phyloP scores from a whole-genome alignment of 805 yeast species.

The Saccharomycopsis capsularis region DNA sequence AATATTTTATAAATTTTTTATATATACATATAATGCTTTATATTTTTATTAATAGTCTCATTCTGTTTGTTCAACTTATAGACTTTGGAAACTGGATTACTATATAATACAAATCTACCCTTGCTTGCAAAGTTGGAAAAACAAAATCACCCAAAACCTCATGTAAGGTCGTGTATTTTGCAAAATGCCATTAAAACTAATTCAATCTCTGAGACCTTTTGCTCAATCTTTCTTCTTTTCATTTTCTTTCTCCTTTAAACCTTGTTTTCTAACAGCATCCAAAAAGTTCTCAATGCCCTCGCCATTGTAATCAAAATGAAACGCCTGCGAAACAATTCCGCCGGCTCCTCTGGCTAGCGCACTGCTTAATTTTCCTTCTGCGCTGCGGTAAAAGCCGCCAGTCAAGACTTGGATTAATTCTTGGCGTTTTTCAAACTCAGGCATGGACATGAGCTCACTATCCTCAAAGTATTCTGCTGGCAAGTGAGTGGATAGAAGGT shows the following conservation, averaged over 20 bases:
- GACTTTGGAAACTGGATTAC: too few relatives aligned
- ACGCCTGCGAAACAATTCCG: constrained; percentile 39
- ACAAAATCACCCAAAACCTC: too few relatives aligned
- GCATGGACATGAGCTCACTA: constrained; percentile 18
- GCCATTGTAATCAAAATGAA: constrained; percentile 44
- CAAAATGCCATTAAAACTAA: too few relatives aligned
- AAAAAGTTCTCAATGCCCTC: constrained; percentile 50
- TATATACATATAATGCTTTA: too few relatives aligned
- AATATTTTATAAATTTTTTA: too few relatives aligned
- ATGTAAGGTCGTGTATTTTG: too few relatives aligned
- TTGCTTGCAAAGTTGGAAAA: too few relatives aligned
- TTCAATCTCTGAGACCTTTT: too few relatives aligned
- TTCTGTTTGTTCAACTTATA: too few relatives aligned
- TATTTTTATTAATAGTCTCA: too few relatives aligned
- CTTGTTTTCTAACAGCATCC: constrained; percentile 33
- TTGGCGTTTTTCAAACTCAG: constrained; percentile 26
- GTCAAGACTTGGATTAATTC: constrained; percentile 38
- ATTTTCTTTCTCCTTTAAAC: constrained; percentile 22
- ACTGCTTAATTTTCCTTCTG: constrained; percentile 35
- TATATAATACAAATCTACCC: too few relatives aligned
- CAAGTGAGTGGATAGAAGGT: constrained; percentile 31
- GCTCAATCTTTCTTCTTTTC: constrained; percentile 11
- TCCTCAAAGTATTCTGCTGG: constrained; percentile 32
- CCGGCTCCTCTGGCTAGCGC: constrained; percentile 44
- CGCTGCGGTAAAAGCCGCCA: constrained; percentile 43